Evolutionary conservation across 2,329 filamentous ascomycete genomes (phyloP).

Genomic region (Venturia effusa): DNA sequence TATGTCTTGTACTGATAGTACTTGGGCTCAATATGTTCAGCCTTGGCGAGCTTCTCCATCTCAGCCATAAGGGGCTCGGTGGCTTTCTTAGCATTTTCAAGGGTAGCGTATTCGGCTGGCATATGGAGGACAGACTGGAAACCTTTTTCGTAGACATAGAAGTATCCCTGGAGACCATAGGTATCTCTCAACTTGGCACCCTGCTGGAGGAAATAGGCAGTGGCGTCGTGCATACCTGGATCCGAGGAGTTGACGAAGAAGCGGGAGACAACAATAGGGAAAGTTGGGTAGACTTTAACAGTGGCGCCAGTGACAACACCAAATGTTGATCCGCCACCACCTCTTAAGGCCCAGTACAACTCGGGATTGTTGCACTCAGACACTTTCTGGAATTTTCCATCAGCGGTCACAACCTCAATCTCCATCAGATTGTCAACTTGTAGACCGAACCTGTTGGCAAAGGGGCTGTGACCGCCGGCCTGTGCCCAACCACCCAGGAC

Average conservation of each 20-base stretch:
- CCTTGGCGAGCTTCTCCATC: conserved; percentile 10
- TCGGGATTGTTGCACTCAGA: conserved; percentile 11
- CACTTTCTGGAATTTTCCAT: conserved; percentile 11
- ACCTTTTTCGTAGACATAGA: conserved; percentile 9
- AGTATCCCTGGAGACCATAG: conserved; percentile 10
- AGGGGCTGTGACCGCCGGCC: conserved; percentile 12
- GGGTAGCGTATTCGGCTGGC: conserved; percentile 3
- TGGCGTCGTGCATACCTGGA: conserved; percentile 1
- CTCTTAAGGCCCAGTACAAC: conserved; percentile 11
- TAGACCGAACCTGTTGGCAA: conserved; percentile 7
- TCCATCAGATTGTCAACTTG: conserved; percentile 9
- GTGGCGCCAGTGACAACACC: conserved; percentile 9
- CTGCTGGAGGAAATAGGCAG: conserved; percentile 9
- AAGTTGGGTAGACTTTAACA: conserved; percentile 10
- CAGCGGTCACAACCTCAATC: conserved; percentile 11
- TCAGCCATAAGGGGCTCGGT: conserved; percentile 4
- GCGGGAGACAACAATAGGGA: conserved; percentile 10
- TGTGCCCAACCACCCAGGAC: conserved; percentile 11
- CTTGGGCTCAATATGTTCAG: background rate
- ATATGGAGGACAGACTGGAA: conserved; percentile 11
- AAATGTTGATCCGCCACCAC: conserved; percentile 11
- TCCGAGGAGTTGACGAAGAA: conserved; percentile 10
- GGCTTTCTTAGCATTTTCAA: conserved; percentile 7
- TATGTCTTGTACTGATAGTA: conserved; percentile 12
- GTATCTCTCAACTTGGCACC: conserved; percentile 8